Percentiles rank a stretch among this genome's conserved stretches.
These are phyloP conservation scores for Xylaria flabelliformis DNA, from an alignment of 495 filamentous ascomycete species.

Conservation along the genomic window DNA sequence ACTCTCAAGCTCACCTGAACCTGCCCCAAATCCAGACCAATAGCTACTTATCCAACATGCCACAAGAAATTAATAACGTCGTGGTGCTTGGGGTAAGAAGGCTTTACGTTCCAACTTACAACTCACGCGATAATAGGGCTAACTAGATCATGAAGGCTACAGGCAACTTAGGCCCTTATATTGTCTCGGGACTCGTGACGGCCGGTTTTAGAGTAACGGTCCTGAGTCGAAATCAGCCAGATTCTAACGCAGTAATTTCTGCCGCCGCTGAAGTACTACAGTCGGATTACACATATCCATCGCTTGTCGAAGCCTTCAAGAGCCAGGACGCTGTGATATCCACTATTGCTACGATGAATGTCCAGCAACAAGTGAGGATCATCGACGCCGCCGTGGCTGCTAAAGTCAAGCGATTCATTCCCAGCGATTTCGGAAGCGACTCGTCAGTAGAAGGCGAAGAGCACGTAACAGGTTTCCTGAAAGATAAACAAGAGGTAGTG, in stretches of 20 bases:
- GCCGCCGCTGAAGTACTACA: neutral
- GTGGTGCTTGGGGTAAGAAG: neutral
- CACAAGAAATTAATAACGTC: conserved; percentile 1
- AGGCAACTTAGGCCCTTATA: neutral
- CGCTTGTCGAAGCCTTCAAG: neutral
- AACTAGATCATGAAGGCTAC: neutral
- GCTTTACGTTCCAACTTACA: neutral
- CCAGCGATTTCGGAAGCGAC: conserved; percentile 1
- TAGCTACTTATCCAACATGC: neutral
- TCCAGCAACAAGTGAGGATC: neutral
- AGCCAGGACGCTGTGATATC: neutral
- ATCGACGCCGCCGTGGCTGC: conserved; percentile 1
- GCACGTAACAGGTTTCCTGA: neutral
- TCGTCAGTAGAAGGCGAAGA: neutral
- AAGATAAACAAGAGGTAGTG: neutral
- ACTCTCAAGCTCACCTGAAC: neutral
- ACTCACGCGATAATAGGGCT: neutral
- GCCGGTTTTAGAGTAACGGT: neutral
- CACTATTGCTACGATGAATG: neutral
- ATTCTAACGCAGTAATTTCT: neutral
- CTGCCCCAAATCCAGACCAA: neutral
- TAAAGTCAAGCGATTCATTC: conserved; percentile 2
- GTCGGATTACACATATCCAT: neutral
- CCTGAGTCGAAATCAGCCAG: neutral
- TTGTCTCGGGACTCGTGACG: neutral